A percentile compares a stretch with the other conserved stretches of the same genome.
These are phyloP conservation scores for Fusarium albosuccineum DNA, from an alignment of 2,329 filamentous ascomycete genomes.

Conservation along the genomic window DNA sequence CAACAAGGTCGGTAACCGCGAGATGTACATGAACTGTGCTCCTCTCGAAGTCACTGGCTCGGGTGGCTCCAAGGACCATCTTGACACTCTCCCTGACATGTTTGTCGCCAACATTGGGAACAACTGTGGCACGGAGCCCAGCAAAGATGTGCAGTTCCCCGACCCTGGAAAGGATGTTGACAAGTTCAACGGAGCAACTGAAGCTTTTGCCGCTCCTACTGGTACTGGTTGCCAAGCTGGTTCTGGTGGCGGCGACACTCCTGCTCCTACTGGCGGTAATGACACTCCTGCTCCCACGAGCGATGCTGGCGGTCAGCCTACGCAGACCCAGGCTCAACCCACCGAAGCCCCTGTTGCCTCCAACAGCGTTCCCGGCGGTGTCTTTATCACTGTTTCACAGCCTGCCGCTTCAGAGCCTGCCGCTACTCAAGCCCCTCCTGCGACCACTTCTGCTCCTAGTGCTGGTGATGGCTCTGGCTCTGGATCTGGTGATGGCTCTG, in stretches of 20 bases:
- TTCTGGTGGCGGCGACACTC: constrained; percentile 43
- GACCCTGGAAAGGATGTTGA: constrained; percentile 70
- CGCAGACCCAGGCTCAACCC: constrained; percentile 7
- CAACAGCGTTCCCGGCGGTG: constrained; percentile 51
- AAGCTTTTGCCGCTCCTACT: constrained; percentile 49
- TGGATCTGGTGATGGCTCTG: background rate
- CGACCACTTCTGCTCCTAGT: background rate
- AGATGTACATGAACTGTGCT: constrained; percentile 98
- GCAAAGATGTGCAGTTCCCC: constrained; percentile 70
- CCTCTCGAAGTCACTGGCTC: constrained; percentile 74
- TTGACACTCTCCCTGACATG: constrained; percentile 75
- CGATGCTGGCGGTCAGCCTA: background rate
- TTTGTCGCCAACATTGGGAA: constrained; percentile 76
- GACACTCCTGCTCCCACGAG: constrained; percentile 30
- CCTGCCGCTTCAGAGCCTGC: constrained; percentile 14
- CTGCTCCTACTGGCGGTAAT: constrained; percentile 58
- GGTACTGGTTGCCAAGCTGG: constrained; percentile 44
- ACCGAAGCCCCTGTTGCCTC: constrained; percentile 12
- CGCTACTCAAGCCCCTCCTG: constrained; percentile 38
- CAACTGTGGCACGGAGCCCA: constrained; percentile 64
- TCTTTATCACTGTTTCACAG: constrained; percentile 55
- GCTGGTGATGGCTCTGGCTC: constrained; percentile 1
- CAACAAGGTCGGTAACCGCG: constrained; percentile 91
- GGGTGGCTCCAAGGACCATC: constrained; percentile 63
- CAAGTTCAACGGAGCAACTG: constrained; percentile 56